Base-by-base conservation (phyloP, 1,284 basidiomycete genomes). In the Tremellales sp. region DNA sequence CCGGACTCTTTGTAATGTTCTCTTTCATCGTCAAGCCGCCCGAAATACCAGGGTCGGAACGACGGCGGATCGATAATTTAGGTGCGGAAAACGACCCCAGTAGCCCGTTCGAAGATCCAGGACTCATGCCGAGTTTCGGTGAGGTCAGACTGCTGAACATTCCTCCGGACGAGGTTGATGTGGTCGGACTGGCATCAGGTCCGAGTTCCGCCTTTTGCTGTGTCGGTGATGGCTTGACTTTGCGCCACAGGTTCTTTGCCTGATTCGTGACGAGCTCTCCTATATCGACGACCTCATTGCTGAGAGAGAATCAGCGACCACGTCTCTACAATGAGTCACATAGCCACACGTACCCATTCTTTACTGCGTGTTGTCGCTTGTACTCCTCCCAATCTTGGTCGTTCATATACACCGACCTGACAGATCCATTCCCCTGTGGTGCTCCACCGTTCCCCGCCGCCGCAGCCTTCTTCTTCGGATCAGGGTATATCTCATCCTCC, bases 351-450 rank as follows among this genome's bases (percentile, higher is more conserved):
- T 49, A 70, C 68, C 47, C 48, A 15, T 46, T 52, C 44, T 58
- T 61, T 19, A 49, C 43, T 22, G 57, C 54, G 50, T 61, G 66
- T 43, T 62, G 52, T 24, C 50, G 54, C 54, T 68, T 67, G 54
- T 73, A 72, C 24, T 56, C 59, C 45, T 67, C 68, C 71, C 71
- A 73, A 40, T 73, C 65, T 23, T 54, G 62, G 55, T 73, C 71
- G 3, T 59, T 69, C 69, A 73, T 70, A 45, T 62, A 55, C 41
- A 73, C 52, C 35, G 48, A 59, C 24, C 46, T 56, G 12, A 54
- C 36, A 10, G 45, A 42, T 5, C 53, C 43, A 22, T 45, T 39
- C 23, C 47, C 46, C 24, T 35, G 29, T 4, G 33, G 33, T 6
- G 15, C 10, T 31, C 29, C 33, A 19, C 12, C 41, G 17, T 5